A percentile compares a stretch with the other conserved stretches of the same genome.
Evolutionary conservation across 2,329 filamentous ascomycete genomes (phyloP).

Genomic region (Lachnellula willkommii): DNA sequence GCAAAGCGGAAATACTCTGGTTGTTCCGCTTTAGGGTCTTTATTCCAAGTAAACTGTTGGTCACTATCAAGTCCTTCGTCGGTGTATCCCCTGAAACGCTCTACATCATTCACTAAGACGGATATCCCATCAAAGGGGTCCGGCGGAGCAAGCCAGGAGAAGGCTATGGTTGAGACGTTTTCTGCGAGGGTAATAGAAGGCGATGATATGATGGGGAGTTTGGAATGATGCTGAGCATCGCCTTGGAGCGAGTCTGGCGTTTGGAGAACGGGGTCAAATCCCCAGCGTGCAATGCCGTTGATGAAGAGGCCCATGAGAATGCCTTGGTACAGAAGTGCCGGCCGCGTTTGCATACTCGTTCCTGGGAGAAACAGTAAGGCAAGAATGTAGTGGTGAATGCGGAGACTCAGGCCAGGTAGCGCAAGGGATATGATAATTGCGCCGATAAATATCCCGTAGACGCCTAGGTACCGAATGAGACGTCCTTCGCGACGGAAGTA

Average conservation of each 20-base stretch:
- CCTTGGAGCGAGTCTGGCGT: conserved; percentile 68
- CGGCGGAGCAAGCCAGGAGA: conserved; percentile 36
- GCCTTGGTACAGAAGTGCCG: conserved; percentile 81
- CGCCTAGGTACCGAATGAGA: conserved; percentile 67
- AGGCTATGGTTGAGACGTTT: conserved; percentile 39
- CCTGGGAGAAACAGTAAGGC: conserved; percentile 82
- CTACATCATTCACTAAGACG: conserved; percentile 79
- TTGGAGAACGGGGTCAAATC: conserved; percentile 83
- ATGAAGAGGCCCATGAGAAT: conserved; percentile 86
- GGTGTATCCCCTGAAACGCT: conserved; percentile 70
- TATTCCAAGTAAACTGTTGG: conserved; percentile 54
- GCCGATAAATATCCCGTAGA: conserved; percentile 65
- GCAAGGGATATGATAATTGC: conserved; percentile 65
- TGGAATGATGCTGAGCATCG: conserved; percentile 58
- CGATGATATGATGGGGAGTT: conserved; percentile 49
- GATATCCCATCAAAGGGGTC: conserved; percentile 67
- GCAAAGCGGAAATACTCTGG: conserved; percentile 76
- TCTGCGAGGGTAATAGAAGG: conserved; percentile 46
- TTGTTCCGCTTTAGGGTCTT: conserved; percentile 39
- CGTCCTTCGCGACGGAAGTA: conserved; percentile 81
- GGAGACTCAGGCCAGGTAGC: conserved; percentile 71
- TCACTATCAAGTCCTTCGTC: conserved; percentile 42
- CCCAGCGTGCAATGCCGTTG: conserved; percentile 91
- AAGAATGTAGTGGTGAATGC: conserved; percentile 93
- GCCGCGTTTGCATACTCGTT: conserved; percentile 81